Evolutionary conservation across 108 stramenopile species (phyloP).

Genomic region (Skeletonema menzelii): DNA sequence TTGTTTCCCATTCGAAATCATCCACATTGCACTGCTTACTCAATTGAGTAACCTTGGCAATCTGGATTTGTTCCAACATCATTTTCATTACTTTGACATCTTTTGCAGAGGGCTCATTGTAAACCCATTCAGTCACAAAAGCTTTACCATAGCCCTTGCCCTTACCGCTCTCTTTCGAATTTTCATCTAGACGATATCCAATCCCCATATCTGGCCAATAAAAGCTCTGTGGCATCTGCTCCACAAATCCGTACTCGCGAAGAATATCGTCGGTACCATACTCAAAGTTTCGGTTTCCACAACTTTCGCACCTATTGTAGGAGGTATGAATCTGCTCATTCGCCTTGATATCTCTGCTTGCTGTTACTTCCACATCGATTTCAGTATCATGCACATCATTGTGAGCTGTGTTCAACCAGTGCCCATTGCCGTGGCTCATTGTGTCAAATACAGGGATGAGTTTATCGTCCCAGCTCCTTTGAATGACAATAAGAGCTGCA

Average conservation of each 20-base stretch:
- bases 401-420: constrained; percentile 14
- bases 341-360: constrained; percentile 14
- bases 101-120: constrained; percentile 7
- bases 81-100: neutral
- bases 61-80: constrained; percentile 1
- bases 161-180: neutral
- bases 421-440: constrained; percentile 37
- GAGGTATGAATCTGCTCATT: constrained; percentile 37
- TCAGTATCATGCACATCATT: neutral
- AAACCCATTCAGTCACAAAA: neutral
- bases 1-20: neutral
- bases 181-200: constrained; percentile 4
- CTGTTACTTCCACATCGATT: constrained; percentile 9
- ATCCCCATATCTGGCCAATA: constrained; percentile 8
- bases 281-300: neutral
- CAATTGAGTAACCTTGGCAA: neutral
- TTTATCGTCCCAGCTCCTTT: constrained; percentile 19
- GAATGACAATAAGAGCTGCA: constrained; percentile 3
- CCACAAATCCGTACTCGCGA: constrained; percentile 71
- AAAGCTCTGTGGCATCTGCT: constrained; percentile 55
- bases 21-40: neutral
- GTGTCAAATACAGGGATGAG: constrained; percentile 38
- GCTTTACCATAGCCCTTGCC: neutral
- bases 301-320: constrained; percentile 25
- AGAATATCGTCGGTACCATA: constrained; percentile 42